These are phyloP conservation scores for Penicillium canescens DNA, from an alignment of 495 filamentous ascomycete species.

Conservation along the genomic window DNA sequence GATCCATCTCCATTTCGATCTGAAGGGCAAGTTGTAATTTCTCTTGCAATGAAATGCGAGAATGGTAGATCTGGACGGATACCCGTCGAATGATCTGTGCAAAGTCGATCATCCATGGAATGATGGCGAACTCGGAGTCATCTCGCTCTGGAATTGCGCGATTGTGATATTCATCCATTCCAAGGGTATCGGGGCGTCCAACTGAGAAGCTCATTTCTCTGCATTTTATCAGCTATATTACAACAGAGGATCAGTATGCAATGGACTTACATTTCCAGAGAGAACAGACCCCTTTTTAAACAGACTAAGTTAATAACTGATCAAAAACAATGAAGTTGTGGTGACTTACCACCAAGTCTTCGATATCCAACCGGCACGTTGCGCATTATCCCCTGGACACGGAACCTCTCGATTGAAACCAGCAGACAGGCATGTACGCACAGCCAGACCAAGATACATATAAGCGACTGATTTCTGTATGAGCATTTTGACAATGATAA, in stretches of 20 bases:
- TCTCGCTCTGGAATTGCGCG: conserved; percentile 38
- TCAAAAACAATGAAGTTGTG: no score
- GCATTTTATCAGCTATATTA: neutral
- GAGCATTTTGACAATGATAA: neutral
- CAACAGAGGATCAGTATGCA: neutral
- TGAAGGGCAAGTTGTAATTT: conserved; percentile 38
- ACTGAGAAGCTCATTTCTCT: conserved; percentile 47
- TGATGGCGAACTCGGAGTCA: conserved; percentile 41
- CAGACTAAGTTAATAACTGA: neutral
- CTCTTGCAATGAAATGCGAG: conserved; percentile 38
- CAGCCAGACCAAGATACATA: conserved; percentile 44
- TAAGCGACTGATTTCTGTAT: conserved; percentile 35
- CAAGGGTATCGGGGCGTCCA: conserved; percentile 42
- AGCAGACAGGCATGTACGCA: conserved; percentile 43
- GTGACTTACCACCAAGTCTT: conserved; percentile 44
- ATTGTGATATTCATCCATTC: conserved; percentile 47
- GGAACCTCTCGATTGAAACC: conserved; percentile 42
- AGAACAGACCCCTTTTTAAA: conserved; percentile 36
- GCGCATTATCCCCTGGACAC: conserved; percentile 24
- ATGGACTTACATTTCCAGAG: conserved; percentile 37
- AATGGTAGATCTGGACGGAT: conserved; percentile 45
- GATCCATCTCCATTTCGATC: conserved; percentile 38
- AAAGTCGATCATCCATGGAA: conserved; percentile 45
- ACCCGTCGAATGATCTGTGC: conserved; percentile 41
- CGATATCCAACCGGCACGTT: conserved; percentile 40